These are phyloP conservation scores for Phytophthora vignae DNA, from an alignment of 352 stramenopile genomes.

Conservation along the genomic window DNA sequence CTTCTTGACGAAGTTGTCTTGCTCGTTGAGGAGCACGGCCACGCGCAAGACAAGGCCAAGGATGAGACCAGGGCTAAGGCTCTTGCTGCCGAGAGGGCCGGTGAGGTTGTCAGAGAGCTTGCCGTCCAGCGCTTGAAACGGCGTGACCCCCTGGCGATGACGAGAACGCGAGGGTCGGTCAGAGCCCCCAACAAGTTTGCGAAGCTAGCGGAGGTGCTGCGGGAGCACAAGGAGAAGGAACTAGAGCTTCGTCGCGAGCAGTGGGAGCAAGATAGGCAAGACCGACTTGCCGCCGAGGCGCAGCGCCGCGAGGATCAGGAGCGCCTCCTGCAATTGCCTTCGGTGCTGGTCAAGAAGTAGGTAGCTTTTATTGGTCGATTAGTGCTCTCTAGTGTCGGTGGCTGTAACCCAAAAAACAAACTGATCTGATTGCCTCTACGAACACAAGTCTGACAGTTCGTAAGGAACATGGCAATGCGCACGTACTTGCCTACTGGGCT, in stretches of 20 bases:
- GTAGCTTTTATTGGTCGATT: not conserved
- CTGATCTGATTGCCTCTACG: not conserved
- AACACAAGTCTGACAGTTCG: not conserved
- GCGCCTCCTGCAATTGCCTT: not conserved
- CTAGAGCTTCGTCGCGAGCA: not conserved
- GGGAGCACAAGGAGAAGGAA: not conserved
- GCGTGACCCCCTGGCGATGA: too few relatives aligned
- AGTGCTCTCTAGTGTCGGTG: not conserved
- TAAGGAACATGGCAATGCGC: not conserved
- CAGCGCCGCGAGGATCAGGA: not conserved
- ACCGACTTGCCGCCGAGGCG: not conserved
- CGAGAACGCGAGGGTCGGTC: not conserved
- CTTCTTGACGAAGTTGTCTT: not conserved
- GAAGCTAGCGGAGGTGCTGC: not conserved
- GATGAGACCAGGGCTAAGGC: not conserved
- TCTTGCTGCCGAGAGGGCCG: not conserved
- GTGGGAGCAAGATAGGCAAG: not conserved
- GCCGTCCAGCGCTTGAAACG: not conserved
- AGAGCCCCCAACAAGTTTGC: not conserved
- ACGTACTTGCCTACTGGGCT: not conserved
- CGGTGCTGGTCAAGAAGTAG: not conserved
- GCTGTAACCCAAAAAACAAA: not conserved
- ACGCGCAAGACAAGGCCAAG: not conserved
- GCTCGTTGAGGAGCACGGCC: not conserved
- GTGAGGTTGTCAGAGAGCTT: not conserved